These are phyloP conservation scores for Taiozyma sp. DNA, from an alignment of 1,139 yeast species.

Conservation along the genomic window DNA sequence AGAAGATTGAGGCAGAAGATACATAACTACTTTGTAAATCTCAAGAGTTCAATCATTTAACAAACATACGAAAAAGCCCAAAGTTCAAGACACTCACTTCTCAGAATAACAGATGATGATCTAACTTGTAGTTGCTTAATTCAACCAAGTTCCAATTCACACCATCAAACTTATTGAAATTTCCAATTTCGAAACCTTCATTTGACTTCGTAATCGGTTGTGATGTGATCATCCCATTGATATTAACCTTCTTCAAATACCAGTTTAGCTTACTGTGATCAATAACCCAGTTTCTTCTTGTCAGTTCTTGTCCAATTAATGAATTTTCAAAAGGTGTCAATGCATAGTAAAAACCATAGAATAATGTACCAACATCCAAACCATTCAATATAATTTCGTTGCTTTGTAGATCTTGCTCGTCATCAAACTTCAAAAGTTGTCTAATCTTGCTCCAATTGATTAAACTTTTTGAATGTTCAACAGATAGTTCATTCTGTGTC, in stretches of 20 bases:
- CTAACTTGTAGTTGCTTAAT: slow-evolving; percentile 18
- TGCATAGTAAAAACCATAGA: slow-evolving; percentile 57
- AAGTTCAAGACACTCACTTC: not conserved
- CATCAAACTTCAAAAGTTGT: not conserved
- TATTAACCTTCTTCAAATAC: not conserved
- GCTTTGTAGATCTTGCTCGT: slow-evolving; percentile 15
- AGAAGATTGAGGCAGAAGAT: not conserved
- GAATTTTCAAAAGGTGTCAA: slow-evolving; percentile 43
- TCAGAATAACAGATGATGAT: slow-evolving; percentile 10
- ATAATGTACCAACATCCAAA: slow-evolving; percentile 41
- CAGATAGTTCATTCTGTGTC: slow-evolving; percentile 5
- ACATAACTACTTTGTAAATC: not conserved
- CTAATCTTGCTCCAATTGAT: slow-evolving; percentile 10
- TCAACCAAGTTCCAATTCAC: slow-evolving; percentile 27
- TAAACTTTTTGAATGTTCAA: slow-evolving; percentile 8
- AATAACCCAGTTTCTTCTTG: slow-evolving; percentile 30
- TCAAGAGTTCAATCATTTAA: not conserved
- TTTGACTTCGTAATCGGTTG: slow-evolving; percentile 13
- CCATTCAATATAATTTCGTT: slow-evolving; percentile 25
- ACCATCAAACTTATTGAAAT: slow-evolving; percentile 33
- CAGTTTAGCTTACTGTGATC: not conserved
- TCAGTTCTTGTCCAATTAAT: slow-evolving; percentile 27
- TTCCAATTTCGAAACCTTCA: slow-evolving; percentile 28
- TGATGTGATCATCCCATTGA: slow-evolving; percentile 4
- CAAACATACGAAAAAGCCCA: not conserved